Percentiles rank a stretch among this genome's conserved stretches.
phyloP scores from a whole-genome alignment of 306 rosid species.

The Trifolium repens region DNA sequence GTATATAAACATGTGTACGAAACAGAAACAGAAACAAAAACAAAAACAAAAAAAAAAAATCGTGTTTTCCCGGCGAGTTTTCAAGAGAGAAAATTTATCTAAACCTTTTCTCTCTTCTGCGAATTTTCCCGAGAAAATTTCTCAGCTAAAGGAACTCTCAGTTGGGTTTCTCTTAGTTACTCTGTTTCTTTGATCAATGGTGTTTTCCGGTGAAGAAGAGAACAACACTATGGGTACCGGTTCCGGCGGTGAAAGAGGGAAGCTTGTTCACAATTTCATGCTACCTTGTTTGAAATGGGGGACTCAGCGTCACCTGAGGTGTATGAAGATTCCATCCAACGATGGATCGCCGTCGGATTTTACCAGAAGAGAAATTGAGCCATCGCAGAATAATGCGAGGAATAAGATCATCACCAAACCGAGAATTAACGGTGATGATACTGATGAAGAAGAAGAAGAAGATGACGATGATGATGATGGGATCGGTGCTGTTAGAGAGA shows the following conservation, averaged over 20 bases:
- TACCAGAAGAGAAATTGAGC: constrained; percentile 41
- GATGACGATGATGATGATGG: constrained; percentile 35
- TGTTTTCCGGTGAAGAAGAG: constrained; percentile 48
- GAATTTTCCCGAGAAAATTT: background rate
- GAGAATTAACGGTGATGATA: constrained; percentile 40
- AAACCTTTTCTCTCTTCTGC: background rate
- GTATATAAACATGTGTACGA: constrained; percentile 42
- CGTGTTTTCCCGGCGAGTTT: constrained; percentile 62
- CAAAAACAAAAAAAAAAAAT: constrained; percentile 28
- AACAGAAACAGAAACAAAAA: background rate
- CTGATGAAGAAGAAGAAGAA: too few relatives aligned
- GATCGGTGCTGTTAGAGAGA: constrained; percentile 87
- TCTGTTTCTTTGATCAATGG: constrained; percentile 51
- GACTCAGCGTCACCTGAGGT: constrained; percentile 75
- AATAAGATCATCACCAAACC: constrained; percentile 32
- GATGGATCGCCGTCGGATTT: constrained; percentile 40
- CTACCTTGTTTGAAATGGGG: constrained; percentile 89
- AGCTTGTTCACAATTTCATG: constrained; percentile 87
- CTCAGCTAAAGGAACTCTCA: constrained; percentile 37
- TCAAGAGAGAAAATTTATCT: constrained; percentile 2
- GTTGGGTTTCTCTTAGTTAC: background rate
- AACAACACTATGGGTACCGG: constrained; percentile 62
- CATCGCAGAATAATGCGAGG: constrained; percentile 44
- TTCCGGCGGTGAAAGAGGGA: constrained; percentile 61
- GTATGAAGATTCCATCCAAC: constrained; percentile 53